Evolutionary conservation across 176 grass and related monocot genomes (phyloP).

Genomic region (Phragmites australis): DNA sequence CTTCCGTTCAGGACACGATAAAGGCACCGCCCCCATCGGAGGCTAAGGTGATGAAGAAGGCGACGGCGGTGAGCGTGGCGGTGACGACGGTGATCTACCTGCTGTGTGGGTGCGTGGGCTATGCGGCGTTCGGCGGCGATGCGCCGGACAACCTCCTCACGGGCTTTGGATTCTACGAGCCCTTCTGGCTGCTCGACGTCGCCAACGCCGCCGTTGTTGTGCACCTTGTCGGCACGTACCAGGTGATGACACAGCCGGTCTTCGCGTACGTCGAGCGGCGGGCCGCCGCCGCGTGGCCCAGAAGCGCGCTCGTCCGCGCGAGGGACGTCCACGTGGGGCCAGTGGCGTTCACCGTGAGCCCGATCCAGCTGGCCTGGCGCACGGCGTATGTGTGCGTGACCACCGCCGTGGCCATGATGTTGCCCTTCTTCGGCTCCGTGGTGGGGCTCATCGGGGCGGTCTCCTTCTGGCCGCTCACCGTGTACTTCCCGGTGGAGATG

Average conservation of each 20-base stretch:
- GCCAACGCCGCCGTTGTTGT: constrained; percentile 72
- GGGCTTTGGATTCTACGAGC: constrained; percentile 84
- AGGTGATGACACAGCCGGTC: constrained; percentile 64
- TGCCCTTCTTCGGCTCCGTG: constrained; percentile 36
- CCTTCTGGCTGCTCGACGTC: constrained; percentile 73
- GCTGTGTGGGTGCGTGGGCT: constrained; percentile 73
- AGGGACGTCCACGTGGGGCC: not conserved
- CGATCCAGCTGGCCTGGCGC: constrained; percentile 5
- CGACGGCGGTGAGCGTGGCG: constrained; percentile 51
- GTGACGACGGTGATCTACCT: constrained; percentile 67
- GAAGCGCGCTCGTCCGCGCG: constrained; percentile 10
- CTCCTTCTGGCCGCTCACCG: constrained; percentile 67
- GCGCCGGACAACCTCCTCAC: constrained; percentile 75
- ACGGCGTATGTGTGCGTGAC: constrained; percentile 32
- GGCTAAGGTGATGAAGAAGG: constrained; percentile 74
- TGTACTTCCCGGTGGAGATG: constrained; percentile 63
- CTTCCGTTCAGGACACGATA: constrained; percentile 51
- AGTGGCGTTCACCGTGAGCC: not conserved
- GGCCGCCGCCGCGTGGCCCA: constrained; percentile 38
- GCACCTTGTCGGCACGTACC: constrained; percentile 72
- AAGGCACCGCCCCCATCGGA: constrained; percentile 65
- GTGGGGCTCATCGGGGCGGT: constrained; percentile 16
- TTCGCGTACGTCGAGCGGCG: constrained; percentile 72
- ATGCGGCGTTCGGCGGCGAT: constrained; percentile 59
- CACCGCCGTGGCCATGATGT: constrained; percentile 30